Base-by-base conservation (phyloP, 345 rosid genomes). In the Brassica cretica region DNA sequence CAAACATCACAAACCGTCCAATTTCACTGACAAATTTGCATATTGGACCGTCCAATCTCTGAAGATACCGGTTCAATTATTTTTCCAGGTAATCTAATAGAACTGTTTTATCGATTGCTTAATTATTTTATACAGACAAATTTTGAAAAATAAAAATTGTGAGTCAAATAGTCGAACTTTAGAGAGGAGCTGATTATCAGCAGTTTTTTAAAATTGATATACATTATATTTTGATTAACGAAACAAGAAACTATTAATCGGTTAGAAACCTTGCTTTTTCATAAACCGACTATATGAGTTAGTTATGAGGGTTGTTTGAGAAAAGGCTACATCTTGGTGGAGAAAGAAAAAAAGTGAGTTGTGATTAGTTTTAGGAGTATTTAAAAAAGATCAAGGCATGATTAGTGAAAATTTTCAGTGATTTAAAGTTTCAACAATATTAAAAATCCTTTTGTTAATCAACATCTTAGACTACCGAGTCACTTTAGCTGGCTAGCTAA, bases 1-100 rank as follows among this genome's bases (percentile, higher is more conserved):
- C 41, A 89, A 87, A 81, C 93, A 87, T 68, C 93, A 89, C 18
- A 76, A 69, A 21, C 88, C 93, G 11, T 49, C 51, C 3, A 89
- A 73, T 56, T 74, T 83, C 14, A 84, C 79, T 80, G 93, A 87
- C 53, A 86, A 84, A 81, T 77, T 83, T n/a, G 93, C 93, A 14
- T 86, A 79, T 60, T 84, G 82, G 88, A 89, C 87, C 0, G 93
- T 89, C 44, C 93, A 89, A 74, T 8, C 84, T 71, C 84, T 89
- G 27, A 89, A 84, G 74, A 15, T 75, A 61, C 93, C 90, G 0
- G 80, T 78, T 49, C 70, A 79, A 0, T 33, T 89, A 18, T 82
- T 89, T 80, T 89, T 89, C 56, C 93, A 85, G 88, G 88, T 87
- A 83, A 9, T 27, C 30, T 27, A 27, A 4, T 27, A 27, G 30